Evolutionary conservation across 371 early-diverging fungal genomes (phyloP).

Genomic region (Sanchytrium tribonematis): DNA sequence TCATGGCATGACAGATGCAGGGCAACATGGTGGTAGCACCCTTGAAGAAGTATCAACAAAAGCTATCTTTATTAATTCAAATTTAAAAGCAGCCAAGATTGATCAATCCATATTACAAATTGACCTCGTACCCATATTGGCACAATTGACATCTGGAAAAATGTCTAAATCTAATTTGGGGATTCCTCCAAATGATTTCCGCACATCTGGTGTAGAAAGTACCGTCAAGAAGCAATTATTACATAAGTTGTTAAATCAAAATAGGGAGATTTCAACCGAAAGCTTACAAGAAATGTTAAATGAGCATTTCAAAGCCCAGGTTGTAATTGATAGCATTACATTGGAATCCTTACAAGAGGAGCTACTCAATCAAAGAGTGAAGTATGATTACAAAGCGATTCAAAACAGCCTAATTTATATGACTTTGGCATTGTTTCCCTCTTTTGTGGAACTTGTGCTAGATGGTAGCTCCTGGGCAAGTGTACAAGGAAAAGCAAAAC

Average conservation of each 20-base stretch:
- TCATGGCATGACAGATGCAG: slow-evolving; percentile 16
- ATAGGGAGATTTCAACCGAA: too few relatives aligned
- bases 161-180: neutral
- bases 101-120: neutral
- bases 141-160: neutral
- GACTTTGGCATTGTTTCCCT: neutral
- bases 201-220: neutral
- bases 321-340: too few relatives aligned
- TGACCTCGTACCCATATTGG: neutral
- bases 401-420: neutral
- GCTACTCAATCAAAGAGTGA: neutral
- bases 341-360: neutral
- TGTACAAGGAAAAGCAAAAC: neutral
- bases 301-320: too few relatives aligned
- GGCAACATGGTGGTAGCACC: slow-evolving; percentile 12
- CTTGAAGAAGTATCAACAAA: slow-evolving; percentile 10
- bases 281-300: too few relatives aligned
- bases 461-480: neutral
- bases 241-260: neutral
- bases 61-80: slow-evolving; percentile 9
- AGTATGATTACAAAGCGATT: neutral
- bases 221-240: neutral
- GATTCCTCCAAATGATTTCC: neutral
- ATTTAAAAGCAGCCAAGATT: neutral
- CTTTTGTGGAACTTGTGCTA: neutral